Conservation (phyloP, 1,139 yeast genomes). For the Nakaseomyces sp. region DNA sequence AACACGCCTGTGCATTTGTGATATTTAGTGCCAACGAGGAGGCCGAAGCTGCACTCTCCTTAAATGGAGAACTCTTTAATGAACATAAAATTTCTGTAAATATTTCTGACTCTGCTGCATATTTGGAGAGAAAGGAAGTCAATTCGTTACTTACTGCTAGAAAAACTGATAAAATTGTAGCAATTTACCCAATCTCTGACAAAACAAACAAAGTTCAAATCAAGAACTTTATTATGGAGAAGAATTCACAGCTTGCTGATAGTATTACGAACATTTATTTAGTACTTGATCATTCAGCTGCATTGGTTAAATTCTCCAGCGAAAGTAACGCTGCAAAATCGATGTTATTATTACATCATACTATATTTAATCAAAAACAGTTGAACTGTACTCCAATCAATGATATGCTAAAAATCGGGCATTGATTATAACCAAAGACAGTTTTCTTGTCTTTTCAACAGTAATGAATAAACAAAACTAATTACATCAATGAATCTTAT, state of each 20-base stretch:
- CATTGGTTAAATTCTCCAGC: slow-evolving; percentile 44
- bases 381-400: slow-evolving; percentile 36
- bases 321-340: slow-evolving; percentile 51
- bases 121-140: slow-evolving; percentile 28
- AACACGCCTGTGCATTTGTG: slow-evolving; percentile 54
- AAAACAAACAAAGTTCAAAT: slow-evolving; percentile 41
- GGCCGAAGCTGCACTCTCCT: slow-evolving; percentile 36
- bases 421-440: background rate
- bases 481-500: too few relatives aligned
- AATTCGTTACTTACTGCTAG: slow-evolving; percentile 25
- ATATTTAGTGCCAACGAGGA: slow-evolving; percentile 36
- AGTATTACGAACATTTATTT: slow-evolving; percentile 33
- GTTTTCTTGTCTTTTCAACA: too few relatives aligned
- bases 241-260: slow-evolving; percentile 36
- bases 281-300: slow-evolving; percentile 43
- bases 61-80: slow-evolving; percentile 34
- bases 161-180: slow-evolving; percentile 35
- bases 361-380: slow-evolving; percentile 32
- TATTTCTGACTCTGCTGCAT: slow-evolving; percentile 35
- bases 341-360: slow-evolving; percentile 41
- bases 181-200: slow-evolving; percentile 40
- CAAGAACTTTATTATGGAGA: slow-evolving; percentile 29
- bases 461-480: too few relatives aligned
- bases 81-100: slow-evolving; percentile 41
- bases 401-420: slow-evolving; percentile 26